Evolutionary conservation across 139 green algal species (phyloP).

Genomic region (Eudorina sp.): DNA sequence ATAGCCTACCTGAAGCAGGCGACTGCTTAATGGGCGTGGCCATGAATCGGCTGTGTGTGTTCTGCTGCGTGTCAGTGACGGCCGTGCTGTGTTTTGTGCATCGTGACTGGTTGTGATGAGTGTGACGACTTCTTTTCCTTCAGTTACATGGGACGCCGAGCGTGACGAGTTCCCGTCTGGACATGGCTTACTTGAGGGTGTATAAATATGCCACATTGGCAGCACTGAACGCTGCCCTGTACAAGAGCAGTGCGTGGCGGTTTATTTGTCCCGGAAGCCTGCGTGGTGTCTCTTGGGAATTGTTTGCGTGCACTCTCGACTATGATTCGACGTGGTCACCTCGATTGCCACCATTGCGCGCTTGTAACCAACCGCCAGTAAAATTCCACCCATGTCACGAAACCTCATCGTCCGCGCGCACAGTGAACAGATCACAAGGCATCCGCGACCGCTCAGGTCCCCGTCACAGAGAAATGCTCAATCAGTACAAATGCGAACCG

Average conservation of each 20-base stretch:
- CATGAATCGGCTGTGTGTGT: too few species aligned
- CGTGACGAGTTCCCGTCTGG: neutral
- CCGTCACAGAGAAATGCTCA: too few species aligned
- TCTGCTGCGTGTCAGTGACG: neutral
- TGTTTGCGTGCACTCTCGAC: too few species aligned
- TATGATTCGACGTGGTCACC: too few species aligned
- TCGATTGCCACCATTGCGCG: too few species aligned
- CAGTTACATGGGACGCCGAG: neutral
- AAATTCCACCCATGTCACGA: too few species aligned
- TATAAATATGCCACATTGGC: neutral
- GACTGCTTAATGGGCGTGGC: slow-evolving; percentile 80
- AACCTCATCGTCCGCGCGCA: too few species aligned
- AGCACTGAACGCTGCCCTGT: slow-evolving; percentile 1
- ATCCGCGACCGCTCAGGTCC: too few species aligned
- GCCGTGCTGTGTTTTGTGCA: neutral
- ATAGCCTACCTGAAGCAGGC: slow-evolving; percentile 93
- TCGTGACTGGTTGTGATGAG: neutral
- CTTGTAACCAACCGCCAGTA: too few species aligned
- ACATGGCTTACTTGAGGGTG: slow-evolving; percentile 4
- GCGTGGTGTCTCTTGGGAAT: too few species aligned
- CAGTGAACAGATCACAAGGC: too few species aligned
- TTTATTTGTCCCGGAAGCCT: neutral
- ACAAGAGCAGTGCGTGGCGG: neutral
- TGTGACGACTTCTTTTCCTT: neutral
- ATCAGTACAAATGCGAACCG: too few species aligned